These are phyloP conservation scores for Carex cristatella DNA, from an alignment of 176 grass and related monocot species.

Conservation along the genomic window DNA sequence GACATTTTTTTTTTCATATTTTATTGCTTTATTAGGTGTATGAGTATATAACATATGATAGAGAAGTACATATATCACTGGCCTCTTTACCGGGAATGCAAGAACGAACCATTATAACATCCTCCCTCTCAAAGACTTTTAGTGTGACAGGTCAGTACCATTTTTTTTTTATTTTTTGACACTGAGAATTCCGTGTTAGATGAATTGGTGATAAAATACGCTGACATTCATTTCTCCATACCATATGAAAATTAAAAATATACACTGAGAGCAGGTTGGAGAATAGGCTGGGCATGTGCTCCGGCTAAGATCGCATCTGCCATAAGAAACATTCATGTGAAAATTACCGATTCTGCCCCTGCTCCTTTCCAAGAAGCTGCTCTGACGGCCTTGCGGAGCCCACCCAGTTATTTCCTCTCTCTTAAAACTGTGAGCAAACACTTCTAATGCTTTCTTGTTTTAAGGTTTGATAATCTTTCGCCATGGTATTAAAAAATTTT, in stretches of 20 bases:
- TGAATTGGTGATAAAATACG: neutral
- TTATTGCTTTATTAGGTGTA: conserved; percentile 60
- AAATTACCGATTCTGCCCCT: conserved; percentile 89
- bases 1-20: neutral
- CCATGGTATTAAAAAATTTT: neutral
- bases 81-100: conserved; percentile 39
- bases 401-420: conserved; percentile 44
- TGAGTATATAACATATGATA: conserved; percentile 49
- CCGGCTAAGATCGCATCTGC: conserved; percentile 52
- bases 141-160: conserved; percentile 67
- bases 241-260: neutral
- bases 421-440: conserved; percentile 55
- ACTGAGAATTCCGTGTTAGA: neutral
- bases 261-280: conserved; percentile 52
- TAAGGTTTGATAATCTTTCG: neutral
- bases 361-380: conserved; percentile 97
- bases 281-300: conserved; percentile 90
- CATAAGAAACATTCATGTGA: conserved; percentile 83
- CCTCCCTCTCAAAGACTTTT: conserved; percentile 53
- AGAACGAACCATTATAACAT: conserved; percentile 43
- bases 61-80: conserved; percentile 35
- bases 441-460: neutral
- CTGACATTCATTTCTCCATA: neutral
- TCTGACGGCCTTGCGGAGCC: conserved; percentile 49
- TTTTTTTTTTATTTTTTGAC: neutral